Percentiles rank a stretch among this genome's conserved stretches.
Conservation (phyloP, 2,329 filamentous ascomycete genomes). For the Aspergillus pseudoterreus region DNA sequence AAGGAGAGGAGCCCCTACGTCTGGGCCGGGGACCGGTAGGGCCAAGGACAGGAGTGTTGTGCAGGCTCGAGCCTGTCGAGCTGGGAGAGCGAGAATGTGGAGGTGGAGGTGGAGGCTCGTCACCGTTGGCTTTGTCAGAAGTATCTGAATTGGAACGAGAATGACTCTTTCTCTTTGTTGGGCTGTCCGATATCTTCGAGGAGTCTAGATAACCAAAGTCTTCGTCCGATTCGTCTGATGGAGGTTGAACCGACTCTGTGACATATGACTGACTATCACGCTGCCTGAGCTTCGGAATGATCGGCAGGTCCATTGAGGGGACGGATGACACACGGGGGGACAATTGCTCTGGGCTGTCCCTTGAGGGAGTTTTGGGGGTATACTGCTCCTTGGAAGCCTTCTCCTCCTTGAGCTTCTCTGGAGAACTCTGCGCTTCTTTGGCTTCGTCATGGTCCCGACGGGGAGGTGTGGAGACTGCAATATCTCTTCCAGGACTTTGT, state of each 20-base stretch:
- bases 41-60: constrained; percentile 46
- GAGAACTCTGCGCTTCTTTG: constrained; percentile 3
- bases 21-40: constrained; percentile 49
- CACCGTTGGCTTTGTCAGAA: constrained; percentile 19
- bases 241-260: constrained; percentile 19
- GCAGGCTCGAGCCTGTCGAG: constrained; percentile 42
- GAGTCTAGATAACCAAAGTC: constrained; percentile 24
- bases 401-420: constrained; percentile 3
- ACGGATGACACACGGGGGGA: constrained; percentile 44
- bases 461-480: constrained; percentile 11
- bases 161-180: constrained; percentile 22
- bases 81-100: constrained; percentile 54
- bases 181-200: constrained; percentile 19
- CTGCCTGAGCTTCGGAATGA: constrained; percentile 41
- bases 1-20: constrained; percentile 79
- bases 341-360: constrained; percentile 25
- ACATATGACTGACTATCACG: constrained; percentile 33
- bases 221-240: constrained; percentile 21
- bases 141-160: constrained; percentile 25
- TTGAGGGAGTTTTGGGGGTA: constrained; percentile 23
- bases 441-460: constrained; percentile 6
- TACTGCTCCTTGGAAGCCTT: constrained; percentile 16
- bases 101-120: constrained; percentile 39
- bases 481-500: constrained; percentile 21
- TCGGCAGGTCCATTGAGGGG: constrained; percentile 44